Base-by-base conservation (phyloP, 2,329 filamentous ascomycete genomes). In the Hymenoscyphus albidus region DNA sequence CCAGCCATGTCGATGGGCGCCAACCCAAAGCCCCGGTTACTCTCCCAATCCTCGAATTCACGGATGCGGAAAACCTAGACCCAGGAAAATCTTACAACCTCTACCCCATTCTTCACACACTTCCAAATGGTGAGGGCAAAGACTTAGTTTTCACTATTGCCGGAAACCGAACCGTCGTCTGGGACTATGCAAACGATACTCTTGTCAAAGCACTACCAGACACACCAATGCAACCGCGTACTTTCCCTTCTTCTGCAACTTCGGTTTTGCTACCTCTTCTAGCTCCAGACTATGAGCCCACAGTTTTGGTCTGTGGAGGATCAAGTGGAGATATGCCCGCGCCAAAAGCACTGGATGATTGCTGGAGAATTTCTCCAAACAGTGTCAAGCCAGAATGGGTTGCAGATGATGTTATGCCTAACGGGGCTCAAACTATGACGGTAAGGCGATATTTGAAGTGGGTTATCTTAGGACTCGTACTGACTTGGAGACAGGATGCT, bases 41-140 rank as follows among this genome's bases (percentile, higher is more conserved):
- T 58, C n/a, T 58, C 9, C 57, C 57, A 58, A 58, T 58, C 9
- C 35, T 58, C 5, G 32, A 58, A 14, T 58, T 58, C 16, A 58
- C 57, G 2, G n/a, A 16, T 2, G 57, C 13, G 1, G 57, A 58
- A 18, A 58, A 58, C 35, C n/a, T 58, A 1, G 57, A 40, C n/a
- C 57, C 57, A 16, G 35, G 57, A 32, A 58, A 58, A n/a, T n/a
- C 4, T 40, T 58, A 58, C 35, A 58, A 58, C 9, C 16, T 58
- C 5, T 58, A 58, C 31, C 56, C 56, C 12, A 58, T 58, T 40
- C 54, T 48, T 10, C 18, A 48, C 9, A 48, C n/a, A 6, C 57
- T 58, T 22, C 57, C 57, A 3, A 58, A 58, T 22, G 12, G 32
- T 9, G 35, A n/a, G 3, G 12, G 6, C 7, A 22, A 42, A n/a